These are phyloP conservation scores for Gardenia jasminoides DNA, from an alignment of 257 asterid species.

Conservation along the genomic window DNA sequence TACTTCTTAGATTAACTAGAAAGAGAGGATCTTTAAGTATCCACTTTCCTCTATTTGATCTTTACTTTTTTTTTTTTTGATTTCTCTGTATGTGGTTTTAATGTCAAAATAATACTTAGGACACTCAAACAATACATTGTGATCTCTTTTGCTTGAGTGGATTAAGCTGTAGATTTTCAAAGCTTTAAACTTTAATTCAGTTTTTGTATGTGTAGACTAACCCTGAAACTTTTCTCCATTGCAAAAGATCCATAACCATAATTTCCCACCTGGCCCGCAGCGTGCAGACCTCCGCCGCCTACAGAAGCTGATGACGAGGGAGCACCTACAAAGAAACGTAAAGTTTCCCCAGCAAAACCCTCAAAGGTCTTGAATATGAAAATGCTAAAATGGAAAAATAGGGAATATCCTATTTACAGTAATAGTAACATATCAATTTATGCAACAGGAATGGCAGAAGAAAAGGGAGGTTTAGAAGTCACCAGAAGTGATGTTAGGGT, in stretches of 20 bases:
- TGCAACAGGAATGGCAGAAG: neutral
- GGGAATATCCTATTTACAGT: neutral
- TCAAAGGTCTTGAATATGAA: neutral
- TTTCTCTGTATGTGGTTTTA: neutral
- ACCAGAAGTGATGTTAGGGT: conserved; percentile 25
- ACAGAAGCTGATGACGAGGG: conserved; percentile 52
- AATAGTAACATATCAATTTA: neutral
- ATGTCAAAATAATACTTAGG: neutral
- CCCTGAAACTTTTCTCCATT: conserved; percentile 78
- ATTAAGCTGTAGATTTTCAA: neutral
- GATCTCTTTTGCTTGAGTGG: neutral
- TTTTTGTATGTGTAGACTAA: conserved; percentile 23
- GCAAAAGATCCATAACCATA: conserved; percentile 69
- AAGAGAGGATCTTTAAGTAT: neutral
- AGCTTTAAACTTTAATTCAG: neutral
- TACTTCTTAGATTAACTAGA: neutral
- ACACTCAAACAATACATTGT: neutral
- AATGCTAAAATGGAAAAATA: neutral
- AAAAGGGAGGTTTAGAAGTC: neutral
- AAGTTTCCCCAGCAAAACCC: neutral
- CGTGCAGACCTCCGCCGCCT: conserved; percentile 33
- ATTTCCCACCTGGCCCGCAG: conserved; percentile 39
- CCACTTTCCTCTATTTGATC: neutral
- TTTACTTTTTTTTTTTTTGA: neutral
- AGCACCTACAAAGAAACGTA: conserved; percentile 32